Base-by-base conservation (phyloP, 2,329 filamentous ascomycete species). In the Trichoderma sp. region DNA sequence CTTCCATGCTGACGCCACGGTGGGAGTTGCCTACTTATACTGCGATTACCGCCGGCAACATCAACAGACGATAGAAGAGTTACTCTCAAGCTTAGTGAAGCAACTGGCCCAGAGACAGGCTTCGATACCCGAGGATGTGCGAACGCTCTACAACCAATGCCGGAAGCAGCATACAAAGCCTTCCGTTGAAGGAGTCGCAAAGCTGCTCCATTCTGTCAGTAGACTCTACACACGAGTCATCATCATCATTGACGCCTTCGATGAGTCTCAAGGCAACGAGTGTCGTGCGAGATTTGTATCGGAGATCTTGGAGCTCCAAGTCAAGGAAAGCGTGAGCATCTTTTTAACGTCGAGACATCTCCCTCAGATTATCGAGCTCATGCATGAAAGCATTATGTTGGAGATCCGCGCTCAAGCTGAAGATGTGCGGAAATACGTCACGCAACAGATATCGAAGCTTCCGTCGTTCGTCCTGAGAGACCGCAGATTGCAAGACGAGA, bases 21-120 rank as follows among this genome's bases (percentile, higher is more conserved):
- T 30, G 19, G 59, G 59, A 24, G 47, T 63, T 19, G 48, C 59
- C 2, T 63, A 43, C 19, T n/a, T 63, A 7, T 63, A 63, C 39
- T 26, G 5, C 26, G 41, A 63, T 19, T 63, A 44, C 14, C 17
- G 28, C 26, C 59, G 47, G 19, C 28, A 54, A 54, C 14, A 55
- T 14, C 19, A 63, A 15, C 59, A 54, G 12, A 28, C 41, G 5
- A 10, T 55, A 9, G 30, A 52, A 5, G 15, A 54, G 15, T 45
- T 63, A 9, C n/a, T 63, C 10, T 19, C 6, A 17, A 63, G 59
- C 17, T n/a, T 63, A 2, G 19, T 63, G 4, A 63, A 45, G 30
- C 59, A 63, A 17, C 48, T 63, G 24, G 47, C 30, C 15, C 15
- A 26, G 21, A 12, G 21, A 9, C 34, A 55, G 21, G 19, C 47